Evolutionary conservation across 805 yeast genomes (phyloP), one percentile per base, ranked within the genome.

Genomic region (Jamesozyma piceae): DNA sequence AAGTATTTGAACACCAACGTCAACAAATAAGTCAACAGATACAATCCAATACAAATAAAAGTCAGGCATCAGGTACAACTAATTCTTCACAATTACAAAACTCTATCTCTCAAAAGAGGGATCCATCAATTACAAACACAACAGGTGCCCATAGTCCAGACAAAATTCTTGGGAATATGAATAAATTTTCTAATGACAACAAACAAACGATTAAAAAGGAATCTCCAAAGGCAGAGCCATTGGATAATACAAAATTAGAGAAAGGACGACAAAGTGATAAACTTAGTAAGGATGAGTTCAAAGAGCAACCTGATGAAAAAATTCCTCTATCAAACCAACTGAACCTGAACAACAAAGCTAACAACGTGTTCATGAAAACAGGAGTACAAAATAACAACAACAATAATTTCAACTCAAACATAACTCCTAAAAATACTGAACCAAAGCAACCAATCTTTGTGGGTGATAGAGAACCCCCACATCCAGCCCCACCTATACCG

Each of bases 401-500:
- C 28, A 24, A 24, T 11, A 6, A 6, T 8, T 6, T 11, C 10
- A 24, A 6, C 28, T 11, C 11, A 24, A 6, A 24, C 10, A 24
- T 8, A 11, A 6, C 28, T 8, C 28, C 28, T 8, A 11, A 8
- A 24, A 24, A 11, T 24, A 24, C 28, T 24, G 28, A 24, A 24
- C 28, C 28, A 24, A 24, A 24, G 11, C 10, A 24, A 24, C 28
- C 28, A 24, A 11, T 24, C 10, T 24, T 24, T 33, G 26, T 15
- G 13, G 50, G 47, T 11, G 58, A 55, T 32, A 46, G 45, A 37
- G 47, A 51, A 43, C 64, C 65, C 9, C 63, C 62, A 18, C 57
- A 52, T 20, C 62, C 53, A 13, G 48, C 44, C 8, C 46, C 55
- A 1, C 66, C 67, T 3, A 33, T 54, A 3, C 53, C 48, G 17